Evolutionary conservation across 106 monocot species (phyloP).

Genomic region (Chionographis japonica): DNA sequence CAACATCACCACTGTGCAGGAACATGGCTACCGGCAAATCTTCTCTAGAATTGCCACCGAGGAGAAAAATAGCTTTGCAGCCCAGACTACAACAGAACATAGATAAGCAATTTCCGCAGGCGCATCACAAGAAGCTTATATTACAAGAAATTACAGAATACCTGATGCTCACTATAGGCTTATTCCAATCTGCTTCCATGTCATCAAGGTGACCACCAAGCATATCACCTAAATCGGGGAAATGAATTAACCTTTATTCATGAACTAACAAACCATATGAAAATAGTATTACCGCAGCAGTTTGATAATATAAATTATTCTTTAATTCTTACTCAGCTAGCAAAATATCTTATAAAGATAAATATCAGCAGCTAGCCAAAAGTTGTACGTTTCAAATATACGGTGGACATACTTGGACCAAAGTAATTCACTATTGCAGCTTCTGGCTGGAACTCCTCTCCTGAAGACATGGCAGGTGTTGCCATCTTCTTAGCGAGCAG

Average conservation of each 20-base stretch:
- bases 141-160: constrained; percentile 12
- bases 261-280: background rate
- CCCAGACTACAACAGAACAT: constrained; percentile 56
- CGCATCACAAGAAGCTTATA: background rate
- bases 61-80: constrained; percentile 86
- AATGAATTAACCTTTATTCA: background rate
- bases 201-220: constrained; percentile 97
- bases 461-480: constrained; percentile 62
- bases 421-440: constrained; percentile 97
- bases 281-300: too few relatives aligned
- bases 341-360: too few relatives aligned
- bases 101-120: background rate
- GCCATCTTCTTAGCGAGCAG: constrained; percentile 84
- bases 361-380: background rate
- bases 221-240: constrained; percentile 80
- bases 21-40: constrained; percentile 82
- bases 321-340: background rate
- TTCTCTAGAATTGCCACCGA: constrained; percentile 82
- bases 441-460: constrained; percentile 80
- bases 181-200: constrained; percentile 96
- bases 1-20: constrained; percentile 78
- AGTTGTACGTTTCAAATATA: background rate
- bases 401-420: constrained; percentile 65
- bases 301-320: background rate
- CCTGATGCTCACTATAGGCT: constrained; percentile 99